These are phyloP conservation scores for Chaetomiaceae sp. DNA, from an alignment of 2,329 filamentous ascomycete genomes.

Conservation along the genomic window DNA sequence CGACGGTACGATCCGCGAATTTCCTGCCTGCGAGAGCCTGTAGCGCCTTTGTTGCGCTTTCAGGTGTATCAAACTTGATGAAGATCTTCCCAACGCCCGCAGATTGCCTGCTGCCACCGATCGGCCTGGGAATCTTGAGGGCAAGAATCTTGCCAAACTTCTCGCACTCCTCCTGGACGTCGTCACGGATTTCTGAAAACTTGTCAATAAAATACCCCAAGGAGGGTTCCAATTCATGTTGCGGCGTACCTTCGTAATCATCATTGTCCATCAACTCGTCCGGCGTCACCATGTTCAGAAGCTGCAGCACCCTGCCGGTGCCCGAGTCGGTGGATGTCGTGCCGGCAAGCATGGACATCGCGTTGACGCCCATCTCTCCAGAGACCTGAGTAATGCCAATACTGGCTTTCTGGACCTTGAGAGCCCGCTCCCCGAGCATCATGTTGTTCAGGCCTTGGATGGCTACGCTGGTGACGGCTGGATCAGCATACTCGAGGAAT, in stretches of 20 bases:
- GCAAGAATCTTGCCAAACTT: constrained; percentile 84
- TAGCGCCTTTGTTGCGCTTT: constrained; percentile 78
- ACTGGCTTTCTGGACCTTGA: constrained; percentile 85
- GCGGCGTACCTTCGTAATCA: constrained; percentile 78
- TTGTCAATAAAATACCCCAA: neutral
- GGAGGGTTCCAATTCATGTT: neutral
- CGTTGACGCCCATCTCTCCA: constrained; percentile 93
- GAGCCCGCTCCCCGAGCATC: constrained; percentile 79
- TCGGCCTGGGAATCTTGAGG: constrained; percentile 89
- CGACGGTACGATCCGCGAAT: constrained; percentile 93
- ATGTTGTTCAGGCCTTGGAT: constrained; percentile 90
- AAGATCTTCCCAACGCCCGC: constrained; percentile 96
- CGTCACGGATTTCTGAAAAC: constrained; percentile 88
- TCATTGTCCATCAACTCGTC: constrained; percentile 92
- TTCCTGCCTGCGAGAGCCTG: constrained; percentile 89
- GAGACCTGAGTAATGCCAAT: constrained; percentile 90
- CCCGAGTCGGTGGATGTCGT: constrained; percentile 77
- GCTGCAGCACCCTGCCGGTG: constrained; percentile 77
- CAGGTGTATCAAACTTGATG: constrained; percentile 80
- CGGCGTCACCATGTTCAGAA: constrained; percentile 97
- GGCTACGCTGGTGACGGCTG: constrained; percentile 72
- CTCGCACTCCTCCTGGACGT: constrained; percentile 85
- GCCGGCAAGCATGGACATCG: constrained; percentile 95
- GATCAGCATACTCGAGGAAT: constrained; percentile 90
- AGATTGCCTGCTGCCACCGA: constrained; percentile 74